phyloP scores from a whole-genome alignment of 2,329 filamentous ascomycete genomes.

The Scedosporium boydii region DNA sequence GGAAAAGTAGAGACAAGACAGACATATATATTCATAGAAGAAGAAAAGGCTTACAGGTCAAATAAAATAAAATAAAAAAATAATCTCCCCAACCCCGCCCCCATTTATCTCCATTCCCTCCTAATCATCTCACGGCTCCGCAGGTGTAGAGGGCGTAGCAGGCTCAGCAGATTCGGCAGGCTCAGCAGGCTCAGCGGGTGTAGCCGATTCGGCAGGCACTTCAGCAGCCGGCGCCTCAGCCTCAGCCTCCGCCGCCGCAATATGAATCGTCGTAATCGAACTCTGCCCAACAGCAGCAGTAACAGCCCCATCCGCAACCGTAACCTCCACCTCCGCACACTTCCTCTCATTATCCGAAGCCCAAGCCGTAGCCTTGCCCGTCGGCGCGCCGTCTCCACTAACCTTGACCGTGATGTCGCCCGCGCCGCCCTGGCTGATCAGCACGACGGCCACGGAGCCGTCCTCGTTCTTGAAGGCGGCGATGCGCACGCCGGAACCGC shows the following conservation, averaged over 20 bases:
- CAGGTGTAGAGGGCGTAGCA: not conserved
- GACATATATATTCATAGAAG: too few relatives aligned
- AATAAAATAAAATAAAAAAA: not conserved
- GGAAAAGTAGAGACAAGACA: too few relatives aligned
- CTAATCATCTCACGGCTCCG: not conserved
- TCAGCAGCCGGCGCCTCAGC: not conserved
- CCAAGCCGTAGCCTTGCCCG: constrained; percentile 15
- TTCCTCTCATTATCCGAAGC: constrained; percentile 16
- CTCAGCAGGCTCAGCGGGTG: not conserved
- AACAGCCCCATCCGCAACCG: constrained; percentile 13
- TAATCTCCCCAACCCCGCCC: not conserved
- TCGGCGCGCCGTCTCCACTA: not conserved
- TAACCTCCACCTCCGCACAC: constrained; percentile 13
- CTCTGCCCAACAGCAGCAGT: constrained; percentile 15
- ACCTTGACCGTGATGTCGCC: constrained; percentile 6
- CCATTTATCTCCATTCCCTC: not conserved
- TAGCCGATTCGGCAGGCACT: not conserved
- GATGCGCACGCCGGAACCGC: constrained; percentile 18
- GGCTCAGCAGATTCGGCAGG: not conserved
- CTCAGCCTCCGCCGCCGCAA: not conserved
- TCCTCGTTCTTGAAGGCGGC: constrained; percentile 27
- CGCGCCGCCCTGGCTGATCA: constrained; percentile 16
- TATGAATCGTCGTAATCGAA: constrained; percentile 17
- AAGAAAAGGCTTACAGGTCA: not conserved
- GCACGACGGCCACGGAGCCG: constrained; percentile 25